Evolutionary conservation across 768 basidiomycete species (phyloP).

Genomic region (Amanita pallidorosea): DNA sequence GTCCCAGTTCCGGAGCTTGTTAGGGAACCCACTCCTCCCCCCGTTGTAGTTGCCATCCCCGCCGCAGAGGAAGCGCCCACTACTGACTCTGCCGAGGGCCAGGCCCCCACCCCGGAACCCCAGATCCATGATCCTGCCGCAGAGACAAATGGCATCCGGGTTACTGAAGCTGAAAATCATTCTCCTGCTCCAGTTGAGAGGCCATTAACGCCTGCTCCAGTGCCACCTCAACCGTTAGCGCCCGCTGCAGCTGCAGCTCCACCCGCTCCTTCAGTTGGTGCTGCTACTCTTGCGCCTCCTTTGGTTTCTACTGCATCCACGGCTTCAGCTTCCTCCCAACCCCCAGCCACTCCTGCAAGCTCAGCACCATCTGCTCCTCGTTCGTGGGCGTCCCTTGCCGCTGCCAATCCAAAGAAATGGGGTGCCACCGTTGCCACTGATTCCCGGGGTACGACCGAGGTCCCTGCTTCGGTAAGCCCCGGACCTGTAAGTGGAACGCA

Average conservation of each 20-base stretch:
- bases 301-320: slow-evolving; percentile 18
- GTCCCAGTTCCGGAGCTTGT: slow-evolving; percentile 22
- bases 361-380: slow-evolving; percentile 48
- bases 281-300: slow-evolving; percentile 18
- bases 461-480: slow-evolving; percentile 27
- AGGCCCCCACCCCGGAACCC: slow-evolving; percentile 31
- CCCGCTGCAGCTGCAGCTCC: slow-evolving; percentile 18
- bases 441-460: slow-evolving; percentile 67
- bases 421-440: slow-evolving; percentile 72
- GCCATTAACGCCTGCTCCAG: slow-evolving; percentile 18
- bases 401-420: slow-evolving; percentile 76
- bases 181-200: slow-evolving; percentile 13
- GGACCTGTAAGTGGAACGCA: slow-evolving; percentile 29
- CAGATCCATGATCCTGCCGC: slow-evolving; percentile 17
- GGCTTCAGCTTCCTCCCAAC: slow-evolving; percentile 17
- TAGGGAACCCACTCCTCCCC: slow-evolving; percentile 20
- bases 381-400: slow-evolving; percentile 90
- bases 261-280: slow-evolving; percentile 17
- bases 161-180: slow-evolving; percentile 29
- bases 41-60: slow-evolving; percentile 28
- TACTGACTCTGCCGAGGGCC: slow-evolving; percentile 17
- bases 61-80: slow-evolving; percentile 27
- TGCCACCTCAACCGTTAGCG: slow-evolving; percentile 21
- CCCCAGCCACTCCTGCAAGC: slow-evolving; percentile 20
- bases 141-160: slow-evolving; percentile 24